These are phyloP conservation scores for Podila minutissima DNA, from an alignment of 192 early-diverging fungal genomes.

Conservation along the genomic window DNA sequence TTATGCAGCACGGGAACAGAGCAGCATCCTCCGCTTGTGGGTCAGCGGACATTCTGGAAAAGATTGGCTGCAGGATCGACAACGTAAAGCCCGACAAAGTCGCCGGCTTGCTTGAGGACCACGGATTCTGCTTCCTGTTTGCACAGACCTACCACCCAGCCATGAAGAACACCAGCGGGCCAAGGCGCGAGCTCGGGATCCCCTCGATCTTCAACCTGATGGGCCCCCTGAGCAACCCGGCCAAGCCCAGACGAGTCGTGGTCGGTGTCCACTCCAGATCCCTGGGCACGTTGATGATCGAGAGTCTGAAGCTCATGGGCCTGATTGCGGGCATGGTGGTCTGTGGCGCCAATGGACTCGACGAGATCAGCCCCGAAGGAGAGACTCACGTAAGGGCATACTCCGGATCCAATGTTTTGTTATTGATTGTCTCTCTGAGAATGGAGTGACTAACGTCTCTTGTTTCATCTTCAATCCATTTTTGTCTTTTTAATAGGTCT, in stretches of 20 bases:
- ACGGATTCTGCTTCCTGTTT: slow-evolving; percentile 92
- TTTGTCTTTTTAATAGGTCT: slow-evolving; percentile 53
- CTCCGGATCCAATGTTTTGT: neutral
- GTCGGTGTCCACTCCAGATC: slow-evolving; percentile 90
- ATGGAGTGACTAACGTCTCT: neutral
- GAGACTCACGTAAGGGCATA: slow-evolving; percentile 74
- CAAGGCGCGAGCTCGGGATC: slow-evolving; percentile 89
- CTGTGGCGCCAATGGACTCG: slow-evolving; percentile 88
- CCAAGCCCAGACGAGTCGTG: slow-evolving; percentile 79
- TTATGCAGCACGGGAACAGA: slow-evolving; percentile 86
- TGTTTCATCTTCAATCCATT: neutral
- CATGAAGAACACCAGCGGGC: slow-evolving; percentile 80
- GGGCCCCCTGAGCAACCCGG: slow-evolving; percentile 93
- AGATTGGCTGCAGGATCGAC: slow-evolving; percentile 77
- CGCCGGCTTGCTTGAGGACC: slow-evolving; percentile 65
- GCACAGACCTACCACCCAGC: slow-evolving; percentile 92
- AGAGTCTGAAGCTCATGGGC: slow-evolving; percentile 83
- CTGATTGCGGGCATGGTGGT: slow-evolving; percentile 90
- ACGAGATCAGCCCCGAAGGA: slow-evolving; percentile 94
- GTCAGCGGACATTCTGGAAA: slow-evolving; percentile 94
- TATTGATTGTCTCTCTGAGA: neutral
- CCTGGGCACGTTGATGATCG: slow-evolving; percentile 84
- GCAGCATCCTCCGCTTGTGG: slow-evolving; percentile 91
- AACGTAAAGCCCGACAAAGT: slow-evolving; percentile 74
- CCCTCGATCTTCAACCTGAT: slow-evolving; percentile 95